A percentile compares a stretch with the other conserved stretches of the same genome.
Evolutionary conservation across 257 asterid genomes (phyloP).

Genomic region (Lithospermum erythrorhizon): DNA sequence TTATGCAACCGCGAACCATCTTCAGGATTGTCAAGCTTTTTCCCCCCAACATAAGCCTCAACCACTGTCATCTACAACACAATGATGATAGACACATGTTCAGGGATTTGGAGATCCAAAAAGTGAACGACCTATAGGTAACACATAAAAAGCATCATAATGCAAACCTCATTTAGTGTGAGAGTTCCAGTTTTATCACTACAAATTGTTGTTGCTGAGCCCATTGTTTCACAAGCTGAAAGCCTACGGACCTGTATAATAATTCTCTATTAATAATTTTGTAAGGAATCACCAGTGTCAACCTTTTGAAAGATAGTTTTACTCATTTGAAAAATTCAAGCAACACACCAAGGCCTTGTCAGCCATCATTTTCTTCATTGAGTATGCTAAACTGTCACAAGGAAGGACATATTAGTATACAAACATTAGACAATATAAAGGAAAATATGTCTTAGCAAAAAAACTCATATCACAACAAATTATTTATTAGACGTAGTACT

Average conservation of each 20-base stretch:
- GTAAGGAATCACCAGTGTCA: constrained; percentile 2
- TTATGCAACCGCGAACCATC: constrained; percentile 54
- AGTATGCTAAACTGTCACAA: constrained; percentile 75
- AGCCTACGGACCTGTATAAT: constrained; percentile 83
- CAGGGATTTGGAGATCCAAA: constrained; percentile 3
- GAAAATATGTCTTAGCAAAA: neutral
- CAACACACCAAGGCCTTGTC: constrained; percentile 87
- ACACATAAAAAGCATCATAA: neutral
- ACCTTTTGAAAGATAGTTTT: neutral
- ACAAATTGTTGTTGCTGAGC: constrained; percentile 94
- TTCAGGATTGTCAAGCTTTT: constrained; percentile 51
- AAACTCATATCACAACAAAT: neutral
- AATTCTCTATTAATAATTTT: constrained; percentile 14
- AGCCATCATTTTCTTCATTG: constrained; percentile 99
- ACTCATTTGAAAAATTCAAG: constrained; percentile 4
- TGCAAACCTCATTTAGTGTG: constrained; percentile 76
- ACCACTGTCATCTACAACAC: constrained; percentile 74
- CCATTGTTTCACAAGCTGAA: constrained; percentile 99
- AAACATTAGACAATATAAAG: constrained; percentile 11
- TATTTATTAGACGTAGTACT: constrained; percentile 16
- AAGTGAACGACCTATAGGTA: constrained; percentile 10
- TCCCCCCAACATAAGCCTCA: constrained; percentile 68
- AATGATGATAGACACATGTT: constrained; percentile 10
- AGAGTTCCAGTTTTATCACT: constrained; percentile 97
- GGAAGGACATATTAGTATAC: constrained; percentile 15